These are phyloP conservation scores for Rhinocladiella mackenziei DNA, from an alignment of 2,329 filamentous ascomycete genomes.

Conservation along the genomic window DNA sequence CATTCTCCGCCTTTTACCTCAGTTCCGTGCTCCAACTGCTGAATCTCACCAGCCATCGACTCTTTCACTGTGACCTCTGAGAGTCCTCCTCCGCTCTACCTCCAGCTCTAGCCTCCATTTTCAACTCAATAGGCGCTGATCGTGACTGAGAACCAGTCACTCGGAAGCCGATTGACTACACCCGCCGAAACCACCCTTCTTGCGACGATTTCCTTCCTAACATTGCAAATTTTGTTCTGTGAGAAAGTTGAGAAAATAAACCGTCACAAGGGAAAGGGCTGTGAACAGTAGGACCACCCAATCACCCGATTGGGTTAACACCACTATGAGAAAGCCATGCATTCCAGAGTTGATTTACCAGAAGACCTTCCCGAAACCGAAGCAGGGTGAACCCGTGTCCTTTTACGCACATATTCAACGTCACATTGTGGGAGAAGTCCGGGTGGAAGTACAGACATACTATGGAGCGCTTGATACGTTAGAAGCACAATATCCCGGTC, in stretches of 20 bases:
- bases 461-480: conserved; percentile 62
- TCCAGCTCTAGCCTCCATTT: not conserved
- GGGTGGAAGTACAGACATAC: conserved; percentile 60
- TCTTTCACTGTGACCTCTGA: too few relatives aligned
- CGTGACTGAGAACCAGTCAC: not conserved
- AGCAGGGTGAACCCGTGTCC: conserved; percentile 53
- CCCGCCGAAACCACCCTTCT: not conserved
- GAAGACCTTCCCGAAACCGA: conserved; percentile 55
- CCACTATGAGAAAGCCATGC: conserved; percentile 57
- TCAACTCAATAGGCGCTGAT: too few relatives aligned
- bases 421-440: conserved; percentile 62
- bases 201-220: too few relatives aligned
- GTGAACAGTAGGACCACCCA: not conserved
- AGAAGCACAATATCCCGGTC: conserved; percentile 62
- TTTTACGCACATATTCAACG: conserved; percentile 58
- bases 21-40: too few relatives aligned
- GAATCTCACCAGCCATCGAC: too few relatives aligned
- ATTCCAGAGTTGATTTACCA: conserved; percentile 57
- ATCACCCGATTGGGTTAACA: not conserved
- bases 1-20: too few relatives aligned
- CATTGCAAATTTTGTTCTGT: too few relatives aligned
- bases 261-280: too few relatives aligned
- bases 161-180: not conserved
- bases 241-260: too few relatives aligned
- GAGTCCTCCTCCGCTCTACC: conserved; percentile 5